Conservation (phyloP, 1,139 yeast genomes). For the Nakaseomyces sp. region DNA sequence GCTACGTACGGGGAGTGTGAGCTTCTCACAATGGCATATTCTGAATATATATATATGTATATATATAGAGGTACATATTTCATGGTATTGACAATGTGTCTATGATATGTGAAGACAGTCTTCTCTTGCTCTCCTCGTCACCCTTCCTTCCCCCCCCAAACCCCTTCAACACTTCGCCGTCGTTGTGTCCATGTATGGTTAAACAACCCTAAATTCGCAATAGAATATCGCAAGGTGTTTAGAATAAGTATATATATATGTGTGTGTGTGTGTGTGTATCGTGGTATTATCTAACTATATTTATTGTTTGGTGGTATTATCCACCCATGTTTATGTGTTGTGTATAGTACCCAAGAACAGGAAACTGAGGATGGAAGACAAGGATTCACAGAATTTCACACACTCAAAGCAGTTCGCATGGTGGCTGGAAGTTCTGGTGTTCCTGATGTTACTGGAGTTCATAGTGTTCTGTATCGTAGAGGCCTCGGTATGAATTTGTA, state of each 20-base stretch:
- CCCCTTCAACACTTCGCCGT: not conserved
- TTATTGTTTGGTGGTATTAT: too few relatives aligned
- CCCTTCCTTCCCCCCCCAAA: not conserved
- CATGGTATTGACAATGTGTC: too few relatives aligned
- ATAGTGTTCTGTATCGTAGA: conserved; percentile 3
- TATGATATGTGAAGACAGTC: too few relatives aligned
- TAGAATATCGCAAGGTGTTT: not conserved
- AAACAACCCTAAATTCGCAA: not conserved
- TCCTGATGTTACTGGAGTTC: not conserved
- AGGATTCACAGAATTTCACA: not conserved
- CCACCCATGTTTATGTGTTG: too few relatives aligned
- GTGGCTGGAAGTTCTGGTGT: not conserved
- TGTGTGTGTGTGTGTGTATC: too few relatives aligned
- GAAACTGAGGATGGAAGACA: not conserved
- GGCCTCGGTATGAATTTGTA: not conserved
- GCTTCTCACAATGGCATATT: too few relatives aligned
- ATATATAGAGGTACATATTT: too few relatives aligned
- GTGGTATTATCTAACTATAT: too few relatives aligned
- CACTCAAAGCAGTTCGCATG: not conserved
- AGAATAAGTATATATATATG: too few relatives aligned
- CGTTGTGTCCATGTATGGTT: not conserved
- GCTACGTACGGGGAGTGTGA: too few relatives aligned
- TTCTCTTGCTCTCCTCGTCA: not conserved
- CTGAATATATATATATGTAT: too few relatives aligned
- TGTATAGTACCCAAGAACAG: too few relatives aligned